Evolutionary conservation across 495 filamentous ascomycete genomes (phyloP).

Genomic region (Platismatia glauca): DNA sequence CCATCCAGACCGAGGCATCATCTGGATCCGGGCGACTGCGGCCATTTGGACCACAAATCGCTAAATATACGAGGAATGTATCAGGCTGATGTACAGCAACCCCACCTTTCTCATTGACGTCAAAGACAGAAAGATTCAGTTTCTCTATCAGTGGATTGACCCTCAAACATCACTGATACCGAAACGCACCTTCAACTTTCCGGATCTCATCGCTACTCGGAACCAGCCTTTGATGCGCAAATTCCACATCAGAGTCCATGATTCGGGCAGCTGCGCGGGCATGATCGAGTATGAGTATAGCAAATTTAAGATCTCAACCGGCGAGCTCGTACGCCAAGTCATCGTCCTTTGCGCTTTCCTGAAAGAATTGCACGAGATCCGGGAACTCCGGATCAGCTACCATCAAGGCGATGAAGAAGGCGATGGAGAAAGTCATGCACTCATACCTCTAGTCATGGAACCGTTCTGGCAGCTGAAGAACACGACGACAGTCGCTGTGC

Average conservation of each 20-base stretch:
- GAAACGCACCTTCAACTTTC: constrained; percentile 25
- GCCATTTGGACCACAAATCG: constrained; percentile 37
- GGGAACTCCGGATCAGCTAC: constrained; percentile 16
- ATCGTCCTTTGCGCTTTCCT: constrained; percentile 23
- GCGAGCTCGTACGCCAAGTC: constrained; percentile 28
- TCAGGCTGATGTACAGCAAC: constrained; percentile 36
- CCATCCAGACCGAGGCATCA: background rate
- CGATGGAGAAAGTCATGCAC: background rate
- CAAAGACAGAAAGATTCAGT: constrained; percentile 39
- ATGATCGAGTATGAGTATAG: constrained; percentile 37
- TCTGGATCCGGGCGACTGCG: constrained; percentile 21
- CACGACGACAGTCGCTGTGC: background rate
- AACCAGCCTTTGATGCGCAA: constrained; percentile 30
- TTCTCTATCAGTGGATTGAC: constrained; percentile 30
- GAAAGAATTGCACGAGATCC: constrained; percentile 14
- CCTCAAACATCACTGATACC: constrained; percentile 25
- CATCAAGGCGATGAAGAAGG: too few relatives aligned
- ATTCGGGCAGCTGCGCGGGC: constrained; percentile 33
- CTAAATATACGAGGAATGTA: constrained; percentile 40
- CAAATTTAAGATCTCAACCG: constrained; percentile 25
- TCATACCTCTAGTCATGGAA: background rate
- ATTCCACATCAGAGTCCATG: constrained; percentile 32
- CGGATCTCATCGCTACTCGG: constrained; percentile 26
- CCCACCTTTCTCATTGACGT: constrained; percentile 42
- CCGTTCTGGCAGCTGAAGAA: background rate